phyloP scores from a whole-genome alignment of 163 green algal species.

The Scenedesmus sp. region DNA sequence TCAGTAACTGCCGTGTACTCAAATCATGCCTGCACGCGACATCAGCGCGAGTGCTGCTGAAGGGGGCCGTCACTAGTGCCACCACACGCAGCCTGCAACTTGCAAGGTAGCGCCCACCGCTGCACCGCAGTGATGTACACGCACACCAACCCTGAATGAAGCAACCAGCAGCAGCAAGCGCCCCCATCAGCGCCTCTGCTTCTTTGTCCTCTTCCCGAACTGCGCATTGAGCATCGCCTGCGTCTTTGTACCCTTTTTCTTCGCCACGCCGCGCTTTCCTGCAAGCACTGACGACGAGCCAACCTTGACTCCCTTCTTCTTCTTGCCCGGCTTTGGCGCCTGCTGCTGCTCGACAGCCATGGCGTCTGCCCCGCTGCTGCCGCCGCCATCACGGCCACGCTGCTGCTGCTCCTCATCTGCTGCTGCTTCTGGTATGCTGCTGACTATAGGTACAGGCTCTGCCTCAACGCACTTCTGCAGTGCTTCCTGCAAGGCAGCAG shows the following conservation, averaged over 20 bases:
- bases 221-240: conserved; percentile 35
- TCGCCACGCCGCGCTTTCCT: background rate
- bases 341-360: conserved; percentile 25
- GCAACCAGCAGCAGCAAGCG: background rate
- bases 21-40: too few relatives aligned
- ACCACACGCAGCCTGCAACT: background rate
- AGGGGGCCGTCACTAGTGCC: too few relatives aligned
- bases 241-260: conserved; percentile 39
- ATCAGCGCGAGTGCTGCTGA: too few relatives aligned
- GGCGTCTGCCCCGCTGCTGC: background rate
- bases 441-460: conserved; percentile 16
- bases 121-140: background rate
- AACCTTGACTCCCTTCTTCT: conserved; percentile 27
- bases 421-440: conserved; percentile 17
- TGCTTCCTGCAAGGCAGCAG: conserved; percentile 7
- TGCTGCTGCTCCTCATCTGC: conserved; percentile 7
- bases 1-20: too few relatives aligned
- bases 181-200: conserved; percentile 28
- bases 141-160: background rate
- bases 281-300: background rate
- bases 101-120: background rate
- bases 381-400: conserved; percentile 21
- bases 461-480: conserved; percentile 30
- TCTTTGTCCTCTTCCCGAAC: conserved; percentile 29
- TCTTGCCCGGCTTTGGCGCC: conserved; percentile 12